Base-by-base conservation (phyloP, 176 grass and related monocot species). In the Tillandsia fasciculata region DNA sequence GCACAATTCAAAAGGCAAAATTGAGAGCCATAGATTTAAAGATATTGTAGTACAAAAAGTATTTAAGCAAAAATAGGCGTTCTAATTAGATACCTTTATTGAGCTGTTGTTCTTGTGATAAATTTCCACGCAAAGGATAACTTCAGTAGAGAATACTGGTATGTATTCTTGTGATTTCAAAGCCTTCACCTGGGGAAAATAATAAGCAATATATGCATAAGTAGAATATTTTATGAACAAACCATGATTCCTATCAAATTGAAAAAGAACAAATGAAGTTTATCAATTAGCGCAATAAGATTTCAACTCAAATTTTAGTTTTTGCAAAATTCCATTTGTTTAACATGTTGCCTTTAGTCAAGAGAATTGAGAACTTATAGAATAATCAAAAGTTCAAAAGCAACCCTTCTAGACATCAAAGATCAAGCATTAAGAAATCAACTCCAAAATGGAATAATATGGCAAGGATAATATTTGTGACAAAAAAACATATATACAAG, bases 101-200 rank as follows among this genome's bases (percentile, higher is more conserved):
- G 52, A 68, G 2, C 11, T 59, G 58, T 76, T 77, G 59, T 64
- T 79, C 72, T 79, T 68, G 51, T 92, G 68, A 82, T 90, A 97
- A 84, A 97, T 85, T 80, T 97, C 86, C 2, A 97, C 77, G 67
- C 81, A 97, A 42, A 97, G 79, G 80, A 92, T 18, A 67, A 90
- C 74, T 87, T 92, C 94, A 64, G 86, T 84, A 85, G 64, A 85
- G 24, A 69, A 78, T 73, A 97, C 70, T 83, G 84, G 79, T n/a
- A 63, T 83, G 61, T 85, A 27, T 69, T 89, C 74, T 52, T 78
- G 81, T 65, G 88, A 72, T 74, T 66, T 90, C 3, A 24, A 83
- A 85, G 71, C 20, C 76, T 85, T 87, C 52, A 68, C 78, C 83
- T 85, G 70, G 3, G 23, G 14, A 76, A 84, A 71, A 72, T 65